Evolutionary conservation across 176 grass and related monocot genomes (phyloP).

Genomic region (Guadua angustifolia): DNA sequence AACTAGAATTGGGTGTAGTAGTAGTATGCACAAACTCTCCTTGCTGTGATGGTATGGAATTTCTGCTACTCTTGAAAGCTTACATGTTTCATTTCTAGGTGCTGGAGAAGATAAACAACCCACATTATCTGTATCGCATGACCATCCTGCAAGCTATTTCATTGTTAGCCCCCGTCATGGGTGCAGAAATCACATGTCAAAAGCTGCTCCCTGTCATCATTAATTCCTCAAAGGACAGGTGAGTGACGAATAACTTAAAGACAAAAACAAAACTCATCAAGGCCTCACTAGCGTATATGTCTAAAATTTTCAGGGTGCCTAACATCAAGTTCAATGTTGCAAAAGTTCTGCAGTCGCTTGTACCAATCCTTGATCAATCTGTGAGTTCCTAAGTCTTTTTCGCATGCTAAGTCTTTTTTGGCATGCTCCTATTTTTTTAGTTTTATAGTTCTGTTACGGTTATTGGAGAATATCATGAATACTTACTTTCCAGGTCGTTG

Average conservation of each 20-base stretch:
- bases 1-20: neutral
- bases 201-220: conserved; percentile 80
- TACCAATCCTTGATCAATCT: conserved; percentile 77
- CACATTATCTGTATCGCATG: conserved; percentile 93
- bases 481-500: conserved; percentile 58
- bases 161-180: conserved; percentile 84
- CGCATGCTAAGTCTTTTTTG: neutral
- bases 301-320: conserved; percentile 67
- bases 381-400: conserved; percentile 54
- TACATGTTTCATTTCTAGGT: conserved; percentile 59
- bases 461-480: conserved; percentile 45
- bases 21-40: neutral
- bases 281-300: neutral
- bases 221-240: conserved; percentile 92
- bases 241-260: neutral
- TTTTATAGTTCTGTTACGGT: neutral
- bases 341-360: conserved; percentile 78
- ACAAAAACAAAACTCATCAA: neutral
- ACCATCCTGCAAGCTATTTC: conserved; percentile 82
- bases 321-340: conserved; percentile 98
- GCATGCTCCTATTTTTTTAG: neutral
- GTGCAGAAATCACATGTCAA: conserved; percentile 86
- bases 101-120: conserved; percentile 89
- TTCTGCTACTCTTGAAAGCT: conserved; percentile 13
- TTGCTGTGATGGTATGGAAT: neutral